Conservation (phyloP, 495 filamentous ascomycete genomes). For the Daldinia loculata region DNA sequence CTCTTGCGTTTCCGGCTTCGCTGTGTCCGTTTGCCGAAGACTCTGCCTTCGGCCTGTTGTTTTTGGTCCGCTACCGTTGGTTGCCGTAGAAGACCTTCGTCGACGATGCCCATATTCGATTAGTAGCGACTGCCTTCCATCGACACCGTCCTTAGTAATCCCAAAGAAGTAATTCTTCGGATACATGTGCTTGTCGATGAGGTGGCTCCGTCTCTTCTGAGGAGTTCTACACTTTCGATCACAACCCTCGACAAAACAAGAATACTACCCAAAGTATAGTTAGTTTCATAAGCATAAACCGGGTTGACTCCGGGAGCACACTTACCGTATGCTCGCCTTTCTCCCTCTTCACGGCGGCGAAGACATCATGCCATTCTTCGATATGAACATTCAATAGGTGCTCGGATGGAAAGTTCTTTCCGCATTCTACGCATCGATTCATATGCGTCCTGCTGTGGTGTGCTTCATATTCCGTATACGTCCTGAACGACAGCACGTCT, state of each 20-base stretch:
- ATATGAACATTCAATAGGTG: conserved; percentile 85
- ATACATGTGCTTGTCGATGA: conserved; percentile 95
- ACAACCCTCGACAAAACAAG: conserved; percentile 89
- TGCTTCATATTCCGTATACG: conserved; percentile 84
- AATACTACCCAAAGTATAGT: conserved; percentile 64
- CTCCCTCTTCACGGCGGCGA: conserved; percentile 73
- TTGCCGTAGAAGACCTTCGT: conserved; percentile 55
- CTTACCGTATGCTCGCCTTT: conserved; percentile 87
- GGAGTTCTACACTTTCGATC: conserved; percentile 85
- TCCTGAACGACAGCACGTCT: conserved; percentile 70
- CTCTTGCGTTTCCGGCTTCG: conserved; percentile 20
- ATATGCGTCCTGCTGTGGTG: conserved; percentile 84
- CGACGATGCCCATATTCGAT: conserved; percentile 62
- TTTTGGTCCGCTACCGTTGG: conserved; percentile 39
- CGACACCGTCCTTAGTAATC: conserved; percentile 87
- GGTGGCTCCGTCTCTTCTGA: conserved; percentile 83
- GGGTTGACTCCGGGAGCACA: conserved; percentile 14
- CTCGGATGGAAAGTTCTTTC: conserved; percentile 77
- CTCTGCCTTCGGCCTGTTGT: conserved; percentile 40
- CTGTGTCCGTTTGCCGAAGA: conserved; percentile 30
- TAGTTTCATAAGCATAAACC: conserved; percentile 1
- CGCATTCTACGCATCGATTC: conserved; percentile 84
- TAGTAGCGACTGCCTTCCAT: conserved; percentile 81
- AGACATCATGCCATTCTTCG: conserved; percentile 87
- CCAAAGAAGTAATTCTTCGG: conserved; percentile 92